These are phyloP conservation scores for Eremothecium cymbalariae DNA, from an alignment of 1,139 yeast genomes.

Conservation along the genomic window DNA sequence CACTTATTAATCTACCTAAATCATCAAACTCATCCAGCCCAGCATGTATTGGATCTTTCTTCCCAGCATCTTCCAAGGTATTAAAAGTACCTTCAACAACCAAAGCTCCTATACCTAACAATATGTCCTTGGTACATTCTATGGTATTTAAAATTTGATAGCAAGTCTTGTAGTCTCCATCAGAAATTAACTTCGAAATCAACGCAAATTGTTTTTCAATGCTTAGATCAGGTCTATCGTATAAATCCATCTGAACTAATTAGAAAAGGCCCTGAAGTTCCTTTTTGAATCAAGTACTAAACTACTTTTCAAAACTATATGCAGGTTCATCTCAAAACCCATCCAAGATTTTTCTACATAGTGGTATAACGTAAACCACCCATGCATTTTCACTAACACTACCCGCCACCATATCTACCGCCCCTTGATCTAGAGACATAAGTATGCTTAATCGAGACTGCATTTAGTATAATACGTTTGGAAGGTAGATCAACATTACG, in stretches of 20 bases:
- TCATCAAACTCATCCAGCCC: not conserved
- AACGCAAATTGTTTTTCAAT: not conserved
- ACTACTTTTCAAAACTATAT: too few species aligned
- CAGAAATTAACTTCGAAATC: not conserved
- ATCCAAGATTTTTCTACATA: not conserved
- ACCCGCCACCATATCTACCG: conserved; percentile 1
- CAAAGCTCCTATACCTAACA: not conserved
- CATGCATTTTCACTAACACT: conserved; percentile 1
- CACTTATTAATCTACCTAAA: not conserved
- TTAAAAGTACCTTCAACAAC: not conserved
- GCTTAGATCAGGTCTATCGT: not conserved
- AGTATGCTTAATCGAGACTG: too few species aligned
- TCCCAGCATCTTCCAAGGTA: not conserved
- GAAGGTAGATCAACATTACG: too few species aligned
- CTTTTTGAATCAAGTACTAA: too few species aligned
- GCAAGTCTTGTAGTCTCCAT: not conserved
- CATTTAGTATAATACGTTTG: too few species aligned
- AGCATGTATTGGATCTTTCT: not conserved
- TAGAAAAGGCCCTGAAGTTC: too few species aligned
- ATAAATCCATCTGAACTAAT: too few species aligned
- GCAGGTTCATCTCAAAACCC: too few species aligned
- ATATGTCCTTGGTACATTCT: not conserved
- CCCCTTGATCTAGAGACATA: too few species aligned
- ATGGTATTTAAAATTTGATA: not conserved
- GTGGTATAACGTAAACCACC: not conserved